A percentile compares a stretch with the other conserved stretches of the same genome.
Conservation (phyloP, 1,139 yeast species). For the Wickerhamomyces sp. region DNA sequence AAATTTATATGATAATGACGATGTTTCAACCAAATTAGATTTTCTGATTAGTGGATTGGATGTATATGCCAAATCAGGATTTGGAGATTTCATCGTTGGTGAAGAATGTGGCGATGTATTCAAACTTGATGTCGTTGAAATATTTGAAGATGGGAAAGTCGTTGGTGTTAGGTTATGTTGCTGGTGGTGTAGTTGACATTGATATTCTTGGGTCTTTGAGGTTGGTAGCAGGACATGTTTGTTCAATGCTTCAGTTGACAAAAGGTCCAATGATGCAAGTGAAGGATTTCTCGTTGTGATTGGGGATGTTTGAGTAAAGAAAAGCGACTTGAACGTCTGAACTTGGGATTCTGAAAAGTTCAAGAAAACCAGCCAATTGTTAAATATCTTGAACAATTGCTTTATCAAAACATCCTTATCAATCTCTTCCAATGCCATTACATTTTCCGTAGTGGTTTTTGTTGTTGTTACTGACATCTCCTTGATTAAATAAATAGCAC, state of each 20-base stretch:
- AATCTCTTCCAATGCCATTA: too few species aligned
- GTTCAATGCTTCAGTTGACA: neutral
- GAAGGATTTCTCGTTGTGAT: slow-evolving; percentile 1
- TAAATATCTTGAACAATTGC: slow-evolving; percentile 1
- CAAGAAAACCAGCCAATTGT: slow-evolving; percentile 4
- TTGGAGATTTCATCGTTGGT: neutral
- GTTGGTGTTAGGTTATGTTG: slow-evolving; percentile 4
- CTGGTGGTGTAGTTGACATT: slow-evolving; percentile 3
- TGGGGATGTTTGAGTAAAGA: neutral
- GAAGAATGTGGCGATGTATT: neutral
- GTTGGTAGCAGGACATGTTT: neutral
- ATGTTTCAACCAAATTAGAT: too few species aligned
- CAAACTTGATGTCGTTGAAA: neutral
- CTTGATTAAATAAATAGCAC: slow-evolving; percentile 14
- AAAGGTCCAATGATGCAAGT: neutral
- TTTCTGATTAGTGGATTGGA: neutral
- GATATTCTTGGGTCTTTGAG: neutral
- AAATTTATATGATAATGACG: too few species aligned
- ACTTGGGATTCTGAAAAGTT: neutral
- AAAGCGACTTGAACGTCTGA: neutral
- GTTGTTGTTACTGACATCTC: slow-evolving; percentile 10
- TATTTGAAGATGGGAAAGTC: slow-evolving; percentile 2
- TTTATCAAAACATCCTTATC: neutral
- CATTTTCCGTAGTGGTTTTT: neutral
- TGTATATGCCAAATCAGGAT: neutral